phyloP scores from a whole-genome alignment of 1,284 basidiomycete genomes.

The Cutaneotrichosporon arboriforme region DNA sequence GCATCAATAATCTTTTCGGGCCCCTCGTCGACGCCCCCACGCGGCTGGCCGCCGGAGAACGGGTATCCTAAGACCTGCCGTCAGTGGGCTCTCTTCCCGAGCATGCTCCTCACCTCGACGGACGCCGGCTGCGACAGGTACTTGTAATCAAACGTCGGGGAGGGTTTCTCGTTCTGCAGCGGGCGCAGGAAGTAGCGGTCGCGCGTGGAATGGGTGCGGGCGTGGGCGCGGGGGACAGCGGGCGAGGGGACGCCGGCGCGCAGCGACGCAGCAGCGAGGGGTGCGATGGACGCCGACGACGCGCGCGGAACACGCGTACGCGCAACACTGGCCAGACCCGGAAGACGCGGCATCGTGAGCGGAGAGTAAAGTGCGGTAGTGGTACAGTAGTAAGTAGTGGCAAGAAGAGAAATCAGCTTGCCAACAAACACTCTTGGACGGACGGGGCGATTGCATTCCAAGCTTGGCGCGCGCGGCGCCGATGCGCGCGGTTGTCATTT shows the following conservation, averaged over 20 bases:
- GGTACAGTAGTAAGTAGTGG: too few species aligned
- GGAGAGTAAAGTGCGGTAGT: too few species aligned
- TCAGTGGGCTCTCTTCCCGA: constrained; percentile 1
- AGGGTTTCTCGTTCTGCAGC: constrained; percentile 6
- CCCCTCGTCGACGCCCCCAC: constrained; percentile 81
- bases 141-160: constrained; percentile 40
- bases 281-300: not conserved
- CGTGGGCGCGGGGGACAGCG: not conserved
- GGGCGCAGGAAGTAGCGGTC: constrained; percentile 18
- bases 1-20: constrained; percentile 81
- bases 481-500: too few species aligned
- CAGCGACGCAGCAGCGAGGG: too few species aligned
- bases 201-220: constrained; percentile 12
- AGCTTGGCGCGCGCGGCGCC: too few species aligned
- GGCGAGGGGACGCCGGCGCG: not conserved
- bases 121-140: constrained; percentile 66
- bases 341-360: not conserved
- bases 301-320: not conserved
- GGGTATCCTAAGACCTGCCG: constrained; percentile 65
- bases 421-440: too few species aligned
- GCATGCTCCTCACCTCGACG: constrained; percentile 61
- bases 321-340: too few species aligned
- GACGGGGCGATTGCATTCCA: too few species aligned
- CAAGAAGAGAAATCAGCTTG: too few species aligned
- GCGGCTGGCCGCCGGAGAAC: constrained; percentile 59